These are phyloP conservation scores for Stephania japonica DNA, from an alignment of 164 flowering plant genomes.

Conservation along the genomic window DNA sequence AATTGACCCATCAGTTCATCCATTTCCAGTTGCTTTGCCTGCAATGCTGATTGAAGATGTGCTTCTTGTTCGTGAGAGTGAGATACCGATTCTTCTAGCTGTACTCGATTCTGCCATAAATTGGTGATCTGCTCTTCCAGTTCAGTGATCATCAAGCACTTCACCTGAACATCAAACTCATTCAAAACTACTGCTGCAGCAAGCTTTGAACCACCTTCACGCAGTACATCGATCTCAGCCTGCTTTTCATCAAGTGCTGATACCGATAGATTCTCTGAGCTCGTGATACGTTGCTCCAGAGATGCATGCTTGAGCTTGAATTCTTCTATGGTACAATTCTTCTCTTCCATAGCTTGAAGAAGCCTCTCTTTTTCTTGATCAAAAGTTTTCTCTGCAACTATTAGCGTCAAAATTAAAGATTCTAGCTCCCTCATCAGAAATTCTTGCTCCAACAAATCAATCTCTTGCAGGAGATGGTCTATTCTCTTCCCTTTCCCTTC, in stretches of 20 bases:
- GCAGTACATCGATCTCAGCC: constrained; percentile 11
- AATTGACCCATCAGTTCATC: constrained; percentile 15
- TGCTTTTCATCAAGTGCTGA: constrained; percentile 5
- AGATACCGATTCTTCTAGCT: constrained; percentile 18
- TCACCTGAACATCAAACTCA: constrained; percentile 24
- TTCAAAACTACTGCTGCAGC: constrained; percentile 7
- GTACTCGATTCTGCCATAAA: constrained; percentile 22
- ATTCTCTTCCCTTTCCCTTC: constrained; percentile 39
- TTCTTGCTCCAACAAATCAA: constrained; percentile 38
- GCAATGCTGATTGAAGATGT: constrained; percentile 25
- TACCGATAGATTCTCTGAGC: neutral
- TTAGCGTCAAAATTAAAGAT: constrained; percentile 28
- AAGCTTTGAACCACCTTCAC: constrained; percentile 23
- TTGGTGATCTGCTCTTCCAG: constrained; percentile 23
- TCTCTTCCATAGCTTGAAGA: constrained; percentile 28
- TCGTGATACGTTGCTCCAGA: neutral
- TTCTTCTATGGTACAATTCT: constrained; percentile 29
- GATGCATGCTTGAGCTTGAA: constrained; percentile 22
- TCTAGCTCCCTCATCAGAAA: constrained; percentile 42
- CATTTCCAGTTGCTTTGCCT: constrained; percentile 25
- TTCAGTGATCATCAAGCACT: constrained; percentile 18
- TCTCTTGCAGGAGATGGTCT: constrained; percentile 29
- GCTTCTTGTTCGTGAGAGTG: constrained; percentile 14
- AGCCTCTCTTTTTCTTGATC: constrained; percentile 34
- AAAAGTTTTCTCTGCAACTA: constrained; percentile 28